phyloP scores from a whole-genome alignment of 208 protist genomes.

The Acanthamoeba culbertsoni region DNA sequence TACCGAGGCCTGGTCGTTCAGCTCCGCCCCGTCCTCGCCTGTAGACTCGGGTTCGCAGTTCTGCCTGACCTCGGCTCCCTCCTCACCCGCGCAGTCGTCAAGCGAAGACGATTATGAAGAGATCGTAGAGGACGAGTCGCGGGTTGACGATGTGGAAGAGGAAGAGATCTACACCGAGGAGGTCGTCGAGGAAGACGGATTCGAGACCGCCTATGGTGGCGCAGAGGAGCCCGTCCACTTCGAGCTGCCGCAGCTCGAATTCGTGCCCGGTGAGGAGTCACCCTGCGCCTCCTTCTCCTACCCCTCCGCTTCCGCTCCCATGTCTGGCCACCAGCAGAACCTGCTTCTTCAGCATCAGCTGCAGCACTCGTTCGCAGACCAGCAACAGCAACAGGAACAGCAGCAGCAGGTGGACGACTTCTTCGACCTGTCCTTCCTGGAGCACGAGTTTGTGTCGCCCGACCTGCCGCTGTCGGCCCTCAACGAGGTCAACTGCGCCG shows the following conservation, averaged over 20 bases:
- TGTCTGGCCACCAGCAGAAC: slow-evolving; percentile 36
- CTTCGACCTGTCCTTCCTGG: background rate
- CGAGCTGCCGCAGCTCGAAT: slow-evolving; percentile 12
- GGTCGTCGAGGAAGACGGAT: background rate
- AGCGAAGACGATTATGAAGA: background rate
- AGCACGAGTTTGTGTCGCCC: slow-evolving; percentile 35
- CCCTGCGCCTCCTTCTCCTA: slow-evolving; percentile 31
- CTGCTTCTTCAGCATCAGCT: slow-evolving; percentile 17
- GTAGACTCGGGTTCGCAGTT: background rate
- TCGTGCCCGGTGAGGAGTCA: slow-evolving; percentile 15
- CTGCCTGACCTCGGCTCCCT: background rate
- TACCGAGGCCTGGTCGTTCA: slow-evolving; percentile 49
- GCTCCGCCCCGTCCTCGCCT: slow-evolving; percentile 13
- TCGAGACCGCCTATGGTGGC: background rate
- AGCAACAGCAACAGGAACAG: background rate
- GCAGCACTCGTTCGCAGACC: background rate
- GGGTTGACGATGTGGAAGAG: background rate
- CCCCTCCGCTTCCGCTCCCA: background rate
- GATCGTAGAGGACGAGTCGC: background rate
- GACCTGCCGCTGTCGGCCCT: slow-evolving; percentile 41
- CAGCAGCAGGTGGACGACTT: background rate
- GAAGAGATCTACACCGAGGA: background rate
- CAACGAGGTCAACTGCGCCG: slow-evolving; percentile 30
- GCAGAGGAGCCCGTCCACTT: background rate
- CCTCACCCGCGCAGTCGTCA: background rate